Base-by-base conservation (phyloP, 2,329 filamentous ascomycete species). In the Diaporthe sp. region DNA sequence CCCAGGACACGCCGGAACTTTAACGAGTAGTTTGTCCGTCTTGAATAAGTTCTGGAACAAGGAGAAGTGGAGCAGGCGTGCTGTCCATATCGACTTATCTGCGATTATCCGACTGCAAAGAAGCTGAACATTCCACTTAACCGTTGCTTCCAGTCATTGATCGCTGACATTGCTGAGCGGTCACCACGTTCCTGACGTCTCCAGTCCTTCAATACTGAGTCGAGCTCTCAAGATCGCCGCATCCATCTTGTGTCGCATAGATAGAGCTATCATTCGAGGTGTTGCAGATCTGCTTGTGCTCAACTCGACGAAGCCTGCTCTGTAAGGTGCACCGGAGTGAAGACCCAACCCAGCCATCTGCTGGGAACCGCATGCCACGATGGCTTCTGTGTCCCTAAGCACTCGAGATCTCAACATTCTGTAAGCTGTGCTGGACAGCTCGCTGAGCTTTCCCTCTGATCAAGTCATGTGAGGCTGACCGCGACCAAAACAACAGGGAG, bases 391-490 rank as follows among this genome's bases (percentile, higher is more conserved):
- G 73, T 82, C 85, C 20, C 85, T 93, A 75, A 92, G 88, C 81
- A 85, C 83, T 61, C 89, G 89, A 77, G 92, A 94, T 81, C 84
- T 91, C 81, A 88, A 90, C 74, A 88, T 93, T 78, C 88, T 94
- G 75, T 77, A 61, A 73, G 73, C 49, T 70, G 47, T 55, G n/a
- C n/a, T 53, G 47, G 44, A 25, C 37, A 31, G 47, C 63, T 22
- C 5, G 5, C 31, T 3, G 47, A 5, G 34, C 15, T 3, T n/a
- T 13, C 25, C 22, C 20, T 13, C 7, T 12, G 34, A n/a, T 25
- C 20, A 55, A 31, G 28, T 60, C 58, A 37, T 68, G 5, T 13
- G 13, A 25, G 44, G 39, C 73, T 76, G 53, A 76, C 63, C 22
- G 39, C 39, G 25, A 42, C 34, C 28, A 53, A 15, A 25, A n/a